Evolutionary conservation across 2,329 filamentous ascomycete species (phyloP).

Genomic region (Diaporthe citri): DNA sequence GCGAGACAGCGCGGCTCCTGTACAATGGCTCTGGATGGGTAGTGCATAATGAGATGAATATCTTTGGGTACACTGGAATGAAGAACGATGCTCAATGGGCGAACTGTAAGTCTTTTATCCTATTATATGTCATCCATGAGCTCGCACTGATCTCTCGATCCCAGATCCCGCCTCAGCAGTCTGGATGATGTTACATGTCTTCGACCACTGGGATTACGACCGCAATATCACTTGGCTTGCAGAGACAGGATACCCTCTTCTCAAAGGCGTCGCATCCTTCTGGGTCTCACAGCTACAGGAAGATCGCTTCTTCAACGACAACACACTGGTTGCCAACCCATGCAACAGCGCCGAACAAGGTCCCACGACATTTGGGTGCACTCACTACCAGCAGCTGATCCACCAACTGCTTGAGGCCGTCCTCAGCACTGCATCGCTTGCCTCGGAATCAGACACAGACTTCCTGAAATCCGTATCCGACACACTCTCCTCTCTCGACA

Average conservation of each 20-base stretch:
- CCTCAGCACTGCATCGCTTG: conserved; percentile 46
- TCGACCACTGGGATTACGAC: conserved; percentile 68
- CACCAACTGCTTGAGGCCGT: conserved; percentile 56
- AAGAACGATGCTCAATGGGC: conserved; percentile 49
- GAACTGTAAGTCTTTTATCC: conserved; percentile 41
- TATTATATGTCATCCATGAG: accelerated
- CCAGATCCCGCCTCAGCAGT: conserved; percentile 59
- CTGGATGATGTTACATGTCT: conserved; percentile 73
- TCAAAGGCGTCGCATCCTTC: conserved; percentile 67
- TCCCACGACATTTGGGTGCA: conserved; percentile 65
- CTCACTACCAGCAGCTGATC: conserved; percentile 66
- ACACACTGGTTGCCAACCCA: conserved; percentile 66
- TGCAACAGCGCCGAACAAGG: conserved; percentile 72
- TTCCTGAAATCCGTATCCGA: conserved; percentile 54
- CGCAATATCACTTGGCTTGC: conserved; percentile 60
- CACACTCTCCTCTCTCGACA: conserved; percentile 61
- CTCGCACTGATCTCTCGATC: neutral
- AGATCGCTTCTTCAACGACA: conserved; percentile 63
- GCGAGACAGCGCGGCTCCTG: conserved; percentile 64
- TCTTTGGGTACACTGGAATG: conserved; percentile 66
- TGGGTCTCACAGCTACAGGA: conserved; percentile 66
- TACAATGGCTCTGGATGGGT: conserved; percentile 69
- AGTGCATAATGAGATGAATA: conserved; percentile 69
- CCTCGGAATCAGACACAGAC: conserved; percentile 44
- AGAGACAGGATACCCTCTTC: conserved; percentile 62